Percentiles rank a stretch among this genome's conserved stretches.
phyloP scores from a whole-genome alignment of 2,329 filamentous ascomycete species.

The Xylaria sp. region DNA sequence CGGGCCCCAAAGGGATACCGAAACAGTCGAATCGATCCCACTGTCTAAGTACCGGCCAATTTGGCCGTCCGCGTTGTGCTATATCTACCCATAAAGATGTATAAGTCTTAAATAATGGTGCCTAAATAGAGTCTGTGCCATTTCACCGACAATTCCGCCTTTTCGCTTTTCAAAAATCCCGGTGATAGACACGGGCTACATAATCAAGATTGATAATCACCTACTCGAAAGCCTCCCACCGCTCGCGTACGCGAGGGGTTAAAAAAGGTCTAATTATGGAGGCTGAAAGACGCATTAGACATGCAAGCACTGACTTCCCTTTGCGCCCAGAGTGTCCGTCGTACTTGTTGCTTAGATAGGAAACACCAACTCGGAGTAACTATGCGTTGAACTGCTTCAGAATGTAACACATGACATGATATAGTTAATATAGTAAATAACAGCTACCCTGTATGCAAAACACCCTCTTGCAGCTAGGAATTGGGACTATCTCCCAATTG shows the following conservation, averaged over 20 bases:
- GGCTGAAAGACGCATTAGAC: neutral
- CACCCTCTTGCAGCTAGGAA: neutral
- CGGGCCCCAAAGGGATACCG: no score
- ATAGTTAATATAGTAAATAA: constrained; percentile 1
- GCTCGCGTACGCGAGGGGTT: neutral
- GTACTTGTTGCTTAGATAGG: neutral
- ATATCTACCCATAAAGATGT: neutral
- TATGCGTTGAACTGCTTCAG: no score
- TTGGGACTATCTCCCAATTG: neutral
- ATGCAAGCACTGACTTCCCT: no score
- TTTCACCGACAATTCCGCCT: neutral
- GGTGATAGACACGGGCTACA: no score
- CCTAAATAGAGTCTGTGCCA: neutral
- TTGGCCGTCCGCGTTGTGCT: constrained; percentile 8
- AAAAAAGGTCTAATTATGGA: neutral
- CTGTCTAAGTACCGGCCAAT: constrained; percentile 13
- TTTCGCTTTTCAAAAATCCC: neutral
- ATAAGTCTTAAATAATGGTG: no score
- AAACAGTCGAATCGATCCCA: neutral
- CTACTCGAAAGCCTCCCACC: neutral
- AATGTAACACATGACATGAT: neutral
- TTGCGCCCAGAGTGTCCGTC: neutral
- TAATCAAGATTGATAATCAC: no score
- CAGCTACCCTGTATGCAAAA: constrained; percentile 13
- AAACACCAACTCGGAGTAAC: neutral